Evolutionary conservation across 1,139 yeast species (phyloP), one percentile per base, ranked within the genome.

Genomic region (Magnusiomyces ingens): DNA sequence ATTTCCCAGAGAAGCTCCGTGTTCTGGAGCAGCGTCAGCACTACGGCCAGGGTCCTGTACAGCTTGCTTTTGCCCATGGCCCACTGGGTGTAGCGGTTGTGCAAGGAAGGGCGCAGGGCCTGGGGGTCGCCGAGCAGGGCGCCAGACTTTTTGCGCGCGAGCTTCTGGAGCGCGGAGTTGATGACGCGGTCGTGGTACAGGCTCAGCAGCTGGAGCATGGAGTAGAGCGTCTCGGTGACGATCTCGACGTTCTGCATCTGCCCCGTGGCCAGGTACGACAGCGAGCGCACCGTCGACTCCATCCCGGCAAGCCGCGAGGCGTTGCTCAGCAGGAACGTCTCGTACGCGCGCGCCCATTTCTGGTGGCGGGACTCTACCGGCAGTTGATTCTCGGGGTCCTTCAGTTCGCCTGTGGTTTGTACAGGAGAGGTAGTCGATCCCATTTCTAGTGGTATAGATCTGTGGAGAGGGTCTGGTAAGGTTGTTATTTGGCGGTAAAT

Each of bases 201-300:
- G 17, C 73, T 72, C 29, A 73, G 59, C 6, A 73, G 62, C 54
- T 70, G 69, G 36, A 72, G 62, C 3, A 61, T 54, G 11, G 75
- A 64, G 49, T 67, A 69, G 37, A 70, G 60, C 53, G 51, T 38
- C 57, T 70, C 73, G 13, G 71, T 59, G 3, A 69, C 70, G 22
- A 70, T 60, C 54, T 73, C 77, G 40, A 70, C 72, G 42, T 72
- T 70, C 49, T 72, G 67, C 58, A 70, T 69, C 50, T 73, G 68
- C 10, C 75, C 75, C 0, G 77, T 76, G 17, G 71, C 59, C 35
- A 73, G 60, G 54, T 70, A 68, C n/a, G 70, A 64, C 48, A 73
- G 60, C 19, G 73, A 65, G 41, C 70, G 62, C 29, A 72, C 58
- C 2, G 70, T 65, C 15, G 69, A 64, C 57, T 73, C 77, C 29